Base-by-base conservation (phyloP, 257 asterid species). In the Prunella vulgaris region DNA sequence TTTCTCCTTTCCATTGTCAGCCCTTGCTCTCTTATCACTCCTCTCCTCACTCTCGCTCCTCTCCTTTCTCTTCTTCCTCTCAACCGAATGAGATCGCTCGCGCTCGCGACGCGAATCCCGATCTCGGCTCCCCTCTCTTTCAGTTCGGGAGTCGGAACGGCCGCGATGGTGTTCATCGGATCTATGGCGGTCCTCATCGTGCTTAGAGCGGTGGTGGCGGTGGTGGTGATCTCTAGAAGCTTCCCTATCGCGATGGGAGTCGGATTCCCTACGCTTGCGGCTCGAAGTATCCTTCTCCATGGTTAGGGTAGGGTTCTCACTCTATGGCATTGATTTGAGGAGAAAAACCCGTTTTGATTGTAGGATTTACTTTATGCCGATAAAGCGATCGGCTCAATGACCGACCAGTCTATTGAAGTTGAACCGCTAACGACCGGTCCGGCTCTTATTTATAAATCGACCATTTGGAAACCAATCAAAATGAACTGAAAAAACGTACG, bases 21-120 rank as follows among this genome's bases (percentile, higher is more conserved):
- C 83, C 90, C 88, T 85, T 77, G 81, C 71, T 72, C 87, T 87
- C 85, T 89, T 89, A n/a, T 77, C 82, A 40, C 74, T 74, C 69
- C 80, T 82, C 80, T 87, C 95, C 77, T 77, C 90, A 75, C 82
- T 86, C 53, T 83, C 95, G 38, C 74, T 87, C 71, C 93, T 84
- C 53, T 84, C 92, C 69, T 89, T 92, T 78, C 96, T 86, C 89
- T 82, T 88, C 81, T 74, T 86, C 51, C 92, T 80, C 83, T 86
- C 96, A 44, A 72, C 77, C 4, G 86, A 88, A 33, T 73, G 83
- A 56, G 84, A 81, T 74, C 88, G 87, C 78, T 84, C 98, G 79
- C 90, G 80, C 53, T 85, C 86, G 27, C 79, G 82, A 30, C 91
- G 89, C 71, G 56, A 38, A 51, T 81, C 85, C 66, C 85, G 81